Evolutionary conservation across 1,284 basidiomycete species (phyloP).

Genomic region (Mycosarcoma mackinlayi): DNA sequence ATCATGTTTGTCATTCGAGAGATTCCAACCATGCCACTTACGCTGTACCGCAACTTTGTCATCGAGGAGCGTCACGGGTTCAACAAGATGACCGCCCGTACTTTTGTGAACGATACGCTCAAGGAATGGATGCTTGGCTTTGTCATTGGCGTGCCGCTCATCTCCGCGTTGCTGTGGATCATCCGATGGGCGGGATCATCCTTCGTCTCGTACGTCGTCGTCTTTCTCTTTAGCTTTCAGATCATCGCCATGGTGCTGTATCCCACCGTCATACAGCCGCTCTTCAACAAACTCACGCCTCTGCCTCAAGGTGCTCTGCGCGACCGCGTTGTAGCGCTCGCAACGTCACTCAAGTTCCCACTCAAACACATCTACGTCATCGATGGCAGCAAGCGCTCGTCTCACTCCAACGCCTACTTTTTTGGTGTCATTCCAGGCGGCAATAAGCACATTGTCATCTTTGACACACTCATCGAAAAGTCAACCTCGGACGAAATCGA

Average conservation of each 20-base stretch:
- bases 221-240: constrained; percentile 75
- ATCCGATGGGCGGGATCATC: constrained; percentile 85
- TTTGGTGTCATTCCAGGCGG: constrained; percentile 64
- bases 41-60: constrained; percentile 87
- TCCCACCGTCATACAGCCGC: constrained; percentile 84
- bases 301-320: constrained; percentile 70
- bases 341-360: constrained; percentile 81
- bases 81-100: constrained; percentile 85
- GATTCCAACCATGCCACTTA: constrained; percentile 76
- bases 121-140: constrained; percentile 82
- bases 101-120: constrained; percentile 78
- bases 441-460: constrained; percentile 79
- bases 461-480: constrained; percentile 93
- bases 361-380: constrained; percentile 95
- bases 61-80: constrained; percentile 95
- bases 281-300: constrained; percentile 96
- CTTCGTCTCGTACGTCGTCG: constrained; percentile 64
- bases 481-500: constrained; percentile 76
- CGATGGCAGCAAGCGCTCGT: constrained; percentile 92
- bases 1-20: constrained; percentile 57
- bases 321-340: constrained; percentile 61
- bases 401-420: constrained; percentile 85
- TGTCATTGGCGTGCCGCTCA: constrained; percentile 85
- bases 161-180: constrained; percentile 85
- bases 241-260: constrained; percentile 71